Percentiles rank a stretch among this genome's conserved stretches.
phyloP scores from a whole-genome alignment of 768 basidiomycete species.

The Guyanaporus albipodus region DNA sequence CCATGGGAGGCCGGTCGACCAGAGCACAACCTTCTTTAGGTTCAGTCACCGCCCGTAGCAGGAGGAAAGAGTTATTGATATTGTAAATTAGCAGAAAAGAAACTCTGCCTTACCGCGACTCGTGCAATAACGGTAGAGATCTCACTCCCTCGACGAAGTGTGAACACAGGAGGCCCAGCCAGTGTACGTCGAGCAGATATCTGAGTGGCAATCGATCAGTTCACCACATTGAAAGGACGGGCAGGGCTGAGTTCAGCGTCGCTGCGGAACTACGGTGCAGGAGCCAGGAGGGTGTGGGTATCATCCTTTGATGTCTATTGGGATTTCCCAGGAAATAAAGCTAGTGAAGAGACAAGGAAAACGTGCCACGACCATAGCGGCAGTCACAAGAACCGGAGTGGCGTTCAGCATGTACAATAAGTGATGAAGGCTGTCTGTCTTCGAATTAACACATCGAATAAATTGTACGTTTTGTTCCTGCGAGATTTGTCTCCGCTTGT shows the following conservation, averaged over 20 bases:
- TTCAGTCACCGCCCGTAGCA: constrained; percentile 45
- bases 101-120: constrained; percentile 11
- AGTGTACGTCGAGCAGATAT: constrained; percentile 35
- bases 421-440: too few relatives aligned
- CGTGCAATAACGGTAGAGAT: constrained; percentile 18
- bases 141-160: constrained; percentile 43
- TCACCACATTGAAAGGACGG: neutral
- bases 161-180: constrained; percentile 55
- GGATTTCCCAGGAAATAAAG: neutral
- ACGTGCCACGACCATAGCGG: neutral
- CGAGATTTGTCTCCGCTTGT: too few relatives aligned
- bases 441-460: too few relatives aligned
- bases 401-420: neutral
- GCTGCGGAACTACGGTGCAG: constrained; percentile 10
- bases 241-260: constrained; percentile 5
- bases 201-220: constrained; percentile 1
- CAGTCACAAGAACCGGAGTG: neutral
- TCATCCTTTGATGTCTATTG: constrained; percentile 3
- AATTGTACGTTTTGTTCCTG: too few relatives aligned
- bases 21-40: constrained; percentile 52
- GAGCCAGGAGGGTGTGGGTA: constrained; percentile 17
- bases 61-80: too few relatives aligned
- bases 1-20: constrained; percentile 47
- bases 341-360: neutral
- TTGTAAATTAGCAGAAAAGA: neutral